Evolutionary conservation across 2,329 filamentous ascomycete genomes (phyloP), one percentile per base, ranked within the genome.

Genomic region (Xylariaceae sp.): DNA sequence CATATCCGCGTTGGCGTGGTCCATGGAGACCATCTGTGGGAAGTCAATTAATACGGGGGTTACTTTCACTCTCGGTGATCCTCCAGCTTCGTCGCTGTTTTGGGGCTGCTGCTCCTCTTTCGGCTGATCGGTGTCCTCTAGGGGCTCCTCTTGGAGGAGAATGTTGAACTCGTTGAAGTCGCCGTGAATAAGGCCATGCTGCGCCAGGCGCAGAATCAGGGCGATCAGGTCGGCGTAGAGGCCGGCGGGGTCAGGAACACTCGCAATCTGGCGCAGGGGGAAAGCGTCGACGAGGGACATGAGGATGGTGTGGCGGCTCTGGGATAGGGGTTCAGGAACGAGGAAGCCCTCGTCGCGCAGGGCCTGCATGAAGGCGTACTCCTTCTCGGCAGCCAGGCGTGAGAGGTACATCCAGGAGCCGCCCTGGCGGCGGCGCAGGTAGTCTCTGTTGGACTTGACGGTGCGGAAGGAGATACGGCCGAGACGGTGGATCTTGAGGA

Each of bases 141-240:
- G 12, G 22, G 48, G 64, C 48, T 77, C 82, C 67, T 97, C 92
- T 65, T 94, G 90, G 66, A 99, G 85, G 32, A 99, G 75, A 56
- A 99, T 92, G 68, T 99, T 99, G 78, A 99, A 99, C 69, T 99
- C 95, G 74, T 99, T 99, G 75, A 95, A 99, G 67, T 99, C 94
- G 54, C 94, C 94, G 66, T 99, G 94, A 54, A 99, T 99, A 42
- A 99, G 75, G 6, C 94, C 94, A 59, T 91, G 84, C 54, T 83
- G 83, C 6, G 94, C 92, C 38, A 99, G 77, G 27, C 85, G 81
- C 39, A 99, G 75, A 48, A 99, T 90, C 60, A 96, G 81, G 39
- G 83, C 79, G 63, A 99, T 95, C 32, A 99, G 75, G 53, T 97
- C 90, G n/a, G 85, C 85, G 66, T 99, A 99, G 6, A 99, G 77